Base-by-base conservation (phyloP, 1,284 basidiomycete genomes). In the Malassezia sp. region DNA sequence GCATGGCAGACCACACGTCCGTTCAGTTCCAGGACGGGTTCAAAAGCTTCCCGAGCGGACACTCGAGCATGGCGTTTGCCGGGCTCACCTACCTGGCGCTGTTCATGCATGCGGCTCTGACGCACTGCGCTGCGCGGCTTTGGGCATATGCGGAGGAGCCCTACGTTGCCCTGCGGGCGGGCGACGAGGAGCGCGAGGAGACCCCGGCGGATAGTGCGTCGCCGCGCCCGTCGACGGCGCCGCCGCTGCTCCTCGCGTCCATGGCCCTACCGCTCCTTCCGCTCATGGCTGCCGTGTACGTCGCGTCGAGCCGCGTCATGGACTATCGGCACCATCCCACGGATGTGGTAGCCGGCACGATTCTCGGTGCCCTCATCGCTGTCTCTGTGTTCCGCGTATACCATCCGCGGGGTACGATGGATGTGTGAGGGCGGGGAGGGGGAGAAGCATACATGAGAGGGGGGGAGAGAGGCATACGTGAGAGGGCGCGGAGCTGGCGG, bases 41-140 rank as follows among this genome's bases (percentile, higher is more conserved):
- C 75, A 79, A 85, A 59, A 88, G 84, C 65, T 95, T 97, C 72
- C 86, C 86, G 4, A 88, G 84, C 39, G 91, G 91, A 0, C 91
- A 96, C 73, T 80, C 85, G 1, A 85, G 84, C 61, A 85, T 90
- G 41, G 84, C 87, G 0, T 96, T 90, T 64, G 85, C 88, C 8
- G 90, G 91, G 1, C 76, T 96, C 3, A 85, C 85, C 2, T 96
- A 89, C 73, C 74, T 97, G 27, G 76, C 83, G 4, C 83, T 86
- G 55, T 96, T 91, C 69, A 37, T 69, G 8, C 58, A 54, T 2
- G 53, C 11, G 22, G 29, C 38, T 11, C 26, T 40, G 10, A 21
- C 14, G 12, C 28, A 31, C 38, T 17, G 26, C 18, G 12, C 31
- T 4, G 15, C 38, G 10, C 5, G 14, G 3, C 14, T 20, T n/a